phyloP scores from a whole-genome alignment of 2,329 filamentous ascomycete genomes.

The Ramularia collo-cygni region DNA sequence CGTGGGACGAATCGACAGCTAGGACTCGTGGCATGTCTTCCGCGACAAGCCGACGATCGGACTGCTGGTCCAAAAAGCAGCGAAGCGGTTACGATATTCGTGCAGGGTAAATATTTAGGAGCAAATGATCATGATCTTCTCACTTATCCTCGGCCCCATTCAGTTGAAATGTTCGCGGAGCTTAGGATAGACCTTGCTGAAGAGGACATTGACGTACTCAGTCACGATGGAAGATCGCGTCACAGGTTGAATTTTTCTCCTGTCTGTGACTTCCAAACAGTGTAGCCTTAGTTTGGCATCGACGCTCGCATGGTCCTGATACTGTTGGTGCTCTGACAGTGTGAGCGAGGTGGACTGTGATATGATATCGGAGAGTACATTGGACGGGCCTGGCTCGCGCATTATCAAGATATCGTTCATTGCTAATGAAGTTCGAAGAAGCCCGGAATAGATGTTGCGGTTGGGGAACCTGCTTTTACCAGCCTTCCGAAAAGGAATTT shows the following conservation, averaged over 20 bases:
- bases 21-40: conserved; percentile 5
- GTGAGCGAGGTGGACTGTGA: too few relatives aligned
- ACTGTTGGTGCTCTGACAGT: not conserved
- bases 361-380: too few relatives aligned
- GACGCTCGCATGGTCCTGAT: not conserved
- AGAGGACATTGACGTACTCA: conserved; percentile 16
- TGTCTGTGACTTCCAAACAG: conserved; percentile 13
- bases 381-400: conserved; percentile 10
- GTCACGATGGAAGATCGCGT: conserved; percentile 11
- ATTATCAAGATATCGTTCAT: conserved; percentile 7
- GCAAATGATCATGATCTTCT: conserved; percentile 8
- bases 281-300: conserved; percentile 8
- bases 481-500: conserved; percentile 13
- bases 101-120: conserved; percentile 1
- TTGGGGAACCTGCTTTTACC: conserved; percentile 14
- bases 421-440: conserved; percentile 11
- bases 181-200: conserved; percentile 7
- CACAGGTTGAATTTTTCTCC: not conserved
- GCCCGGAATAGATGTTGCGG: conserved; percentile 12
- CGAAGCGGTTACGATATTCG: too few relatives aligned
- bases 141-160: not conserved
- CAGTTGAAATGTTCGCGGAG: conserved; percentile 6
- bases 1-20: conserved; percentile 8
- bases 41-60: conserved; percentile 3
- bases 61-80: not conserved